Percentiles rank a stretch among this genome's conserved stretches.
Evolutionary conservation across 2,329 filamentous ascomycete genomes (phyloP).

Genomic region (Lachnum nothofagi): DNA sequence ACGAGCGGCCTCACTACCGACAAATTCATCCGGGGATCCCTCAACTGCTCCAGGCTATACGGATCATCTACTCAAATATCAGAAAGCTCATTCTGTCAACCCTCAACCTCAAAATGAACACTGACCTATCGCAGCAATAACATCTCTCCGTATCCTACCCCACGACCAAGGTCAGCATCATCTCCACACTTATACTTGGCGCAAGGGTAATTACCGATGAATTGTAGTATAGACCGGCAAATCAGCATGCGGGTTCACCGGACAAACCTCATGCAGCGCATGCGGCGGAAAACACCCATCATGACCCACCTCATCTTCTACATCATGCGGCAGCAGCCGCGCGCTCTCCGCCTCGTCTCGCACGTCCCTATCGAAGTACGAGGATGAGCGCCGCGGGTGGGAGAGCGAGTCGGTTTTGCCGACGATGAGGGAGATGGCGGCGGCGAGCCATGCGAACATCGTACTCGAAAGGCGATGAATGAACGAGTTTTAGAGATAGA

Average conservation of each 20-base stretch:
- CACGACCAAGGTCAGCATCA: not conserved
- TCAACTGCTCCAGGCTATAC: constrained; percentile 69
- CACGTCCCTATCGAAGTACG: not conserved
- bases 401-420: not conserved
- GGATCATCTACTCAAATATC: constrained; percentile 46
- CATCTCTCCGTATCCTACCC: constrained; percentile 53
- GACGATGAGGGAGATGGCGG: not conserved
- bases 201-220: constrained; percentile 45
- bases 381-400: not conserved
- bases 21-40: constrained; percentile 71
- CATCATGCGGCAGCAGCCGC: constrained; percentile 16
- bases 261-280: constrained; percentile 21
- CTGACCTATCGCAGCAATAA: constrained; percentile 59
- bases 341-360: constrained; percentile 7
- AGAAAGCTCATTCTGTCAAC: not conserved
- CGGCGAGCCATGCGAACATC: not conserved
- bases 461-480: too few species aligned
- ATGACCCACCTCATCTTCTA: constrained; percentile 18
- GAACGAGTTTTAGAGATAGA: too few species aligned
- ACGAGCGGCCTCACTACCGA: constrained; percentile 73
- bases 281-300: constrained; percentile 30
- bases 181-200: too few species aligned
- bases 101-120: constrained; percentile 40
- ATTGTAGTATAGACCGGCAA: constrained; percentile 74
- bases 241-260: constrained; percentile 32